Conservation (phyloP, 2,329 filamentous ascomycete genomes). For the Fusarium sp. region DNA sequence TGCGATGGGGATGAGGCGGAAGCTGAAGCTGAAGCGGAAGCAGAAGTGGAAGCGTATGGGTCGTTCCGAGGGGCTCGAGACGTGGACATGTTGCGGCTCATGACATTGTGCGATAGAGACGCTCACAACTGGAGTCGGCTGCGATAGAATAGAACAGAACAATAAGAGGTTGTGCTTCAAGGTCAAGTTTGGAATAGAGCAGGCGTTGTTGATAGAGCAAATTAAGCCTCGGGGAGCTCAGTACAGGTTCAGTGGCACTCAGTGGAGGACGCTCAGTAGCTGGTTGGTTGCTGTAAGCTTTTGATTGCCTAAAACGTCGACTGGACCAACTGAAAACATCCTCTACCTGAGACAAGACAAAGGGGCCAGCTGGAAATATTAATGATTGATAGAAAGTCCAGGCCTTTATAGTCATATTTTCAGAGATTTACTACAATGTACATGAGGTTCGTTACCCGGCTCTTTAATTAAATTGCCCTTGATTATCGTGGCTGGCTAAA, state of each 20-base stretch:
- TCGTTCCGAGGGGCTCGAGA: conserved; percentile 55
- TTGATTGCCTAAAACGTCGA: conserved; percentile 34
- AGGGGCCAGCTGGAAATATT: too few relatives aligned
- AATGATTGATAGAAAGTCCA: too few relatives aligned
- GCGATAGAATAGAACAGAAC: neutral
- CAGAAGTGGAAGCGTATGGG: conserved; percentile 53
- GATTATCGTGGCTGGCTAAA: conserved; percentile 10
- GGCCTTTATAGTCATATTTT: too few relatives aligned
- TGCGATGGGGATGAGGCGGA: conserved; percentile 49
- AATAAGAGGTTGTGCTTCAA: neutral
- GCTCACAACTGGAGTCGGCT: conserved; percentile 35
- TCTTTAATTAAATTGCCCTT: too few relatives aligned
- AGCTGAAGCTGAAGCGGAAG: conserved; percentile 50
- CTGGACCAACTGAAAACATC: conserved; percentile 16
- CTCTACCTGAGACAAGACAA: conserved; percentile 16
- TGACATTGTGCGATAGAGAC: conserved; percentile 52
- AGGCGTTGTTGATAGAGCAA: conserved; percentile 5
- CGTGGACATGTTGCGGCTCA: conserved; percentile 61
- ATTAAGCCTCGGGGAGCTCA: neutral
- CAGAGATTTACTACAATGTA: too few relatives aligned
- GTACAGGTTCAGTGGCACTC: conserved; percentile 5
- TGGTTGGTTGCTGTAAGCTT: conserved; percentile 5
- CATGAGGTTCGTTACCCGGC: too few relatives aligned
- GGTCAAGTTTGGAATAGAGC: neutral
- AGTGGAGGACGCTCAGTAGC: conserved; percentile 24